A percentile compares a stretch with the other conserved stretches of the same genome.
Conservation (phyloP, 192 early-diverging fungal species). For the Gigaspora rosea region DNA sequence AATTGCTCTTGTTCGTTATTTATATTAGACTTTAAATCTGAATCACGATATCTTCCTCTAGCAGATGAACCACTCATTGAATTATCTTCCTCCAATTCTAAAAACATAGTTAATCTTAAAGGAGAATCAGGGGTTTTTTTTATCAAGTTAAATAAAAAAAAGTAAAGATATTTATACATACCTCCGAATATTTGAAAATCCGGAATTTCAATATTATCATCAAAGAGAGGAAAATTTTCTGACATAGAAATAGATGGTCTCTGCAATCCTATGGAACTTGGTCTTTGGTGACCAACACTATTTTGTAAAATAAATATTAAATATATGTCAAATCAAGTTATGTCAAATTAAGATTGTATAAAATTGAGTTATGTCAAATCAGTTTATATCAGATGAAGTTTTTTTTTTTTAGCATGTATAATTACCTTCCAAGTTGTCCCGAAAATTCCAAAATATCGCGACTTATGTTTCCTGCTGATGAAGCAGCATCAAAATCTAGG, state of each 20-base stretch:
- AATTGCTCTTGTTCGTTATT: conserved; percentile 15
- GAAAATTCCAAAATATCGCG: neutral
- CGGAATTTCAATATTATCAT: neutral
- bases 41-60: neutral
- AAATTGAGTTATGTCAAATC: neutral
- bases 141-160: neutral
- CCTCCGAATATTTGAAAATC: conserved; percentile 13
- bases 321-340: neutral
- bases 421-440: neutral
- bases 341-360: no score
- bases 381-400: neutral
- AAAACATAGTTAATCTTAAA: no score
- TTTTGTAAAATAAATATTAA: neutral
- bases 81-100: neutral
- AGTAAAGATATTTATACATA: neutral
- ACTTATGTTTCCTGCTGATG: neutral
- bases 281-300: neutral
- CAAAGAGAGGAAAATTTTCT: neutral
- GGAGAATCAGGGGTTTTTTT: neutral
- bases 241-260: neutral
- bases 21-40: neutral
- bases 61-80: neutral
- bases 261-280: neutral
- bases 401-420: no score
- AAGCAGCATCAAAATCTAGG: neutral